Conservation (phyloP, 2,329 filamentous ascomycete genomes). For the Colletotrichum spinosum region DNA sequence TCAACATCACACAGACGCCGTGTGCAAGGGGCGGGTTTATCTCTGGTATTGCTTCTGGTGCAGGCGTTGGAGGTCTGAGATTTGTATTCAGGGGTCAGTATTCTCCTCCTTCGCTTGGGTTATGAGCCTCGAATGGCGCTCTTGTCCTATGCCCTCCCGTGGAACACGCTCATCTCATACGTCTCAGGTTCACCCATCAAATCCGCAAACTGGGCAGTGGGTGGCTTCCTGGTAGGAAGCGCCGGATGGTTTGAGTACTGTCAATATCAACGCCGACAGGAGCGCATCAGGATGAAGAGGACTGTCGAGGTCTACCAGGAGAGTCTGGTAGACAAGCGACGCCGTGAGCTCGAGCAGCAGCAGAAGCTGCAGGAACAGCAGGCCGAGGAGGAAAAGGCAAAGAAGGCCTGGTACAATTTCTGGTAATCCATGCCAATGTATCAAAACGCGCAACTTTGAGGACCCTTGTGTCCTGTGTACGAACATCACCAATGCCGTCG, state of each 20-base stretch:
- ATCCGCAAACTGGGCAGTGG: constrained; percentile 88
- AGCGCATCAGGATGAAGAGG: constrained; percentile 85
- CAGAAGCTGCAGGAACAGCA: constrained; percentile 35
- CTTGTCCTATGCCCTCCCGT: background rate
- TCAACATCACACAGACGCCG: constrained; percentile 80
- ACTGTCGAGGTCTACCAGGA: constrained; percentile 74
- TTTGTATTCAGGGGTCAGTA: constrained; percentile 79
- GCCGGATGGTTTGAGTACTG: constrained; percentile 86
- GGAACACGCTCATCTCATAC: background rate
- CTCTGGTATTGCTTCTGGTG: constrained; percentile 84
- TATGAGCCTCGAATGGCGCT: background rate
- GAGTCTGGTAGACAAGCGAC: constrained; percentile 56
- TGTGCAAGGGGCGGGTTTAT: constrained; percentile 87
- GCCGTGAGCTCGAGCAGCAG: constrained; percentile 56
- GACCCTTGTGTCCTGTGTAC: background rate
- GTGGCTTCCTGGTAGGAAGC: constrained; percentile 77
- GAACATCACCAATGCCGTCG: background rate
- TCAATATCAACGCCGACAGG: constrained; percentile 77
- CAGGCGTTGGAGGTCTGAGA: constrained; percentile 78
- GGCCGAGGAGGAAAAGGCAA: constrained; percentile 45
- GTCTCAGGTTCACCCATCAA: constrained; percentile 58
- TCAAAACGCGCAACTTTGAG: background rate
- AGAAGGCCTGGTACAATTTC: constrained; percentile 66
- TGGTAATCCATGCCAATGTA: constrained; percentile 53
- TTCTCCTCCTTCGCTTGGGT: too few species aligned